These are phyloP conservation scores for Blastomyces parvus DNA, from an alignment of 2,329 filamentous ascomycete genomes.

Conservation along the genomic window DNA sequence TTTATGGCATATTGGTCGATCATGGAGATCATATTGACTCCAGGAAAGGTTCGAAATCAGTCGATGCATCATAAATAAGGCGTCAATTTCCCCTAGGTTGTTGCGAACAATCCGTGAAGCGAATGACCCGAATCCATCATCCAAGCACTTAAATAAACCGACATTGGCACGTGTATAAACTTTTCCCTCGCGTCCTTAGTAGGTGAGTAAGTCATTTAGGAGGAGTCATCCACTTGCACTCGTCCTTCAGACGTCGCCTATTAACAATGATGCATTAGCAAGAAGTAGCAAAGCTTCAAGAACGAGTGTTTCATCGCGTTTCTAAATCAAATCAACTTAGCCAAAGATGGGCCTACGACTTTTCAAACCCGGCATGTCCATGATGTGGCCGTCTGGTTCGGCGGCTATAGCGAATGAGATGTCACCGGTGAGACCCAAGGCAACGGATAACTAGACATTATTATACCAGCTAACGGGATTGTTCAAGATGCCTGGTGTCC, in stretches of 20 bases:
- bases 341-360: background rate
- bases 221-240: background rate
- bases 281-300: background rate
- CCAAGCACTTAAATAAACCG: background rate
- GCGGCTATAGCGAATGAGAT: constrained; percentile 7
- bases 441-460: background rate
- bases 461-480: constrained; percentile 3
- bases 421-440: constrained; percentile 14
- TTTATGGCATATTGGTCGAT: constrained; percentile 6
- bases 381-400: background rate
- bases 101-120: background rate
- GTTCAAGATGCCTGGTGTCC: constrained; percentile 37
- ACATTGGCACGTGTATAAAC: background rate
- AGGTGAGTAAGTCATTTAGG: background rate
- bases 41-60: background rate
- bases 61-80: background rate
- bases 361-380: background rate
- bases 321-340: background rate
- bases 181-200: background rate
- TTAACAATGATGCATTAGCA: background rate
- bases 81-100: background rate
- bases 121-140: background rate
- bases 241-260: background rate
- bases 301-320: background rate
- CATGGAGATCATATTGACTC: constrained; percentile 6